phyloP scores from a whole-genome alignment of 75 land plant species.

The Sequoia sempervirens region DNA sequence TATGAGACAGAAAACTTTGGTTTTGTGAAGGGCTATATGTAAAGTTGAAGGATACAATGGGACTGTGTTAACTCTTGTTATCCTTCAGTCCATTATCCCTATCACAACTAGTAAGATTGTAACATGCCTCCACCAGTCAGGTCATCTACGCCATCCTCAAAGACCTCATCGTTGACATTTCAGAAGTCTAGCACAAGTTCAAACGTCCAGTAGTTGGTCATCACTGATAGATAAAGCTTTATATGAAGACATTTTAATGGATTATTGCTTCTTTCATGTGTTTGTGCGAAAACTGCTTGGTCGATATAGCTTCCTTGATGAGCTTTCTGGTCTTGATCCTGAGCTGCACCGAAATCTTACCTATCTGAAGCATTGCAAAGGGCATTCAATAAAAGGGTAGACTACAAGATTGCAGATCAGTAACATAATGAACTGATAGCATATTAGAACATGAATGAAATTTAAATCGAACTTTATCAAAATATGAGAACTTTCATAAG shows the following conservation, averaged over 20 bases:
- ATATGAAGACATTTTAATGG: conserved; percentile 88
- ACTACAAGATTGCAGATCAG: too few species aligned
- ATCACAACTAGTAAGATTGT: too few species aligned
- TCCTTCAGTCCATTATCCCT: too few species aligned
- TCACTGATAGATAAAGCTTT: conserved; percentile 51
- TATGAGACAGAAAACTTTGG: too few species aligned
- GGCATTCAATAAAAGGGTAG: too few species aligned
- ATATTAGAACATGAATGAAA: too few species aligned
- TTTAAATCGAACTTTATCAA: too few species aligned
- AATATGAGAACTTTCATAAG: too few species aligned
- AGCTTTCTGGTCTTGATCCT: conserved; percentile 77
- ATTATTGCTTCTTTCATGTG: conserved; percentile 76
- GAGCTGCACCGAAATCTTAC: conserved; percentile 85
- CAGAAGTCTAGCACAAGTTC: conserved; percentile 53
- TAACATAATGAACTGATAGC: too few species aligned
- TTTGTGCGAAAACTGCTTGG: conserved; percentile 89
- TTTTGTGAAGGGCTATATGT: too few species aligned
- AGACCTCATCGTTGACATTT: conserved; percentile 58
- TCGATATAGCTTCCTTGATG: conserved; percentile 87
- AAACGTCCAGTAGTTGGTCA: conserved; percentile 12
- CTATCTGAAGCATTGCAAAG: conserved; percentile 44
- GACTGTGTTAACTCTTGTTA: too few species aligned
- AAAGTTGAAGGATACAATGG: too few species aligned
- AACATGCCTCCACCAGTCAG: neutral
- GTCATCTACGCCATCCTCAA: conserved; percentile 28